Evolutionary conservation across 805 yeast species (phyloP).

Genomic region (Sugiyamaella valdiviana): DNA sequence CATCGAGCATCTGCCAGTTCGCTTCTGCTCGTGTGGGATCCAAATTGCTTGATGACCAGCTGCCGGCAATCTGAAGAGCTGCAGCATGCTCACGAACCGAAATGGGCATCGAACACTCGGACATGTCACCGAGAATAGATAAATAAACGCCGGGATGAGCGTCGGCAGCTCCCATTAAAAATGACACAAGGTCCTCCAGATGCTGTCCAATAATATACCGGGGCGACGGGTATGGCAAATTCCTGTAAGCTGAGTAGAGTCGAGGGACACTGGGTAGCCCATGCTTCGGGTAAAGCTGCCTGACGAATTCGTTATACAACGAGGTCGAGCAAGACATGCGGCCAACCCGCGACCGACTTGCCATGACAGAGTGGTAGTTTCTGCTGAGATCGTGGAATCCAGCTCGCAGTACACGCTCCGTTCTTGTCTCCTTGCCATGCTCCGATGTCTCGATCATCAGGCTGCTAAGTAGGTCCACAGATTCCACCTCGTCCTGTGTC

Average conservation of each 20-base stretch:
- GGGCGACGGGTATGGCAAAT: constrained; percentile 33
- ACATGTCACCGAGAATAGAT: constrained; percentile 23
- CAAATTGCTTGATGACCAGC: neutral
- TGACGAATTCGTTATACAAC: constrained; percentile 22
- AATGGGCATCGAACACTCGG: constrained; percentile 27
- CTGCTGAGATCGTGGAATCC: constrained; percentile 7
- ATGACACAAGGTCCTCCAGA: constrained; percentile 29
- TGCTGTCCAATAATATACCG: constrained; percentile 27
- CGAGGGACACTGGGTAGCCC: constrained; percentile 8
- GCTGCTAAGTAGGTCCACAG: neutral
- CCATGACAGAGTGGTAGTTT: constrained; percentile 12
- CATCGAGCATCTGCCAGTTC: neutral
- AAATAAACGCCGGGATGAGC: constrained; percentile 12
- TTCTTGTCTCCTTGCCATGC: neutral
- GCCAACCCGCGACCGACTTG: constrained; percentile 6
- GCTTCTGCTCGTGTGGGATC: neutral
- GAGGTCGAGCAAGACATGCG: constrained; percentile 13
- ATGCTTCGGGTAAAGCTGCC: constrained; percentile 16
- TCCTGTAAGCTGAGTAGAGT: constrained; percentile 25
- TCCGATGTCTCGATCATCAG: neutral
- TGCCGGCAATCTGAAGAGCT: constrained; percentile 19
- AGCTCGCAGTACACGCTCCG: neutral
- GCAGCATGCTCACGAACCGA: constrained; percentile 29
- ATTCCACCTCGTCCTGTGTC: neutral
- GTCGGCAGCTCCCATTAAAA: constrained; percentile 15